phyloP scores from a whole-genome alignment of 2,329 filamentous ascomycete species.

The Aspergillus sp. region DNA sequence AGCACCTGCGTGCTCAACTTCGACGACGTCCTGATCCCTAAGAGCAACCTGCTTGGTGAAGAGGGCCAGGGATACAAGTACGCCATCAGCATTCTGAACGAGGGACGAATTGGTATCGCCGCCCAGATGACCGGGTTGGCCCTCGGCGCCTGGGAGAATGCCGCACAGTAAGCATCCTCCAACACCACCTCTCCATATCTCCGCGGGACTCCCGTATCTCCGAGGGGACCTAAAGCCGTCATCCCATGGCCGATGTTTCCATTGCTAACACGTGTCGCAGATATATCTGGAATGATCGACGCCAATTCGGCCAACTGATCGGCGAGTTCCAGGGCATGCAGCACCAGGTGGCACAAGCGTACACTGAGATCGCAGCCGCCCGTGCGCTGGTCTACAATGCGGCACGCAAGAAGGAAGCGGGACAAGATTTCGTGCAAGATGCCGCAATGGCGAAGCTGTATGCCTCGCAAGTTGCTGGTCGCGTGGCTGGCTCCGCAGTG shows the following conservation, averaged over 20 bases:
- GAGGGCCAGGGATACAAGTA: slow-evolving; percentile 97
- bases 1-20: slow-evolving; percentile 98
- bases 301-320: slow-evolving; percentile 90
- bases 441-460: slow-evolving; percentile 98
- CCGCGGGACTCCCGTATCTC: too few species aligned
- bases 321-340: slow-evolving; percentile 99
- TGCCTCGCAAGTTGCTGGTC: slow-evolving; percentile 86
- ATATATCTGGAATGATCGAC: slow-evolving; percentile 98
- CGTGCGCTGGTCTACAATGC: slow-evolving; percentile 94
- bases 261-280: slow-evolving; percentile 36
- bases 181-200: background rate
- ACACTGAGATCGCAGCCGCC: slow-evolving; percentile 88
- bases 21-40: slow-evolving; percentile 89
- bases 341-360: slow-evolving; percentile 95
- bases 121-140: slow-evolving; percentile 98
- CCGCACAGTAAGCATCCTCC: slow-evolving; percentile 63
- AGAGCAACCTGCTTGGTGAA: slow-evolving; percentile 83
- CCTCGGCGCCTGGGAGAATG: slow-evolving; percentile 92
- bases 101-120: slow-evolving; percentile 95
- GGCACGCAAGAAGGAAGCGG: slow-evolving; percentile 95
- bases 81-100: slow-evolving; percentile 89
- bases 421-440: slow-evolving; percentile 90
- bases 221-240: too few species aligned
- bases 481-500: slow-evolving; percentile 80
- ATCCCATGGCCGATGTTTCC: too few species aligned